Conservation (phyloP, 202 grass and related monocot species). For the Bolboschoenoplectus hybrid region DNA sequence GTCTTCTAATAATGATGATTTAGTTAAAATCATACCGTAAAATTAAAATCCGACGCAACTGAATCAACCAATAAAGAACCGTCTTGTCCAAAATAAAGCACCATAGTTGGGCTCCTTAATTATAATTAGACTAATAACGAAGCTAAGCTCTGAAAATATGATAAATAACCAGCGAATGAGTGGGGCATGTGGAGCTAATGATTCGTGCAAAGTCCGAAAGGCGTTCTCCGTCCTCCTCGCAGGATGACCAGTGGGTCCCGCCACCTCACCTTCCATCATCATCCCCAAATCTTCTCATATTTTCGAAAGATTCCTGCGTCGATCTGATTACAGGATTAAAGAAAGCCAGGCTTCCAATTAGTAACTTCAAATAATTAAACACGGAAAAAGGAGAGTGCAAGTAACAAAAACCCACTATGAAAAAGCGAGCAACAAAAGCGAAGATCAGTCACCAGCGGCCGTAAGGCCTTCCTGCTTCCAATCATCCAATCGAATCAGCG, state of each 20-base stretch:
- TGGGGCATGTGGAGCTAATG: conserved; percentile 5
- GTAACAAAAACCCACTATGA: conserved; percentile 13
- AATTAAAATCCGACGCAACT: background rate
- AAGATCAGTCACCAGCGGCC: conserved; percentile 2
- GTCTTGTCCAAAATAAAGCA: background rate
- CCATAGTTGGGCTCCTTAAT: background rate
- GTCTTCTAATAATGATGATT: too few species aligned
- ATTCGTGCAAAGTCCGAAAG: conserved; percentile 5
- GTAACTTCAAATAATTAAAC: background rate
- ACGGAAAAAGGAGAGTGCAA: background rate
- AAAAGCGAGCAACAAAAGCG: background rate
- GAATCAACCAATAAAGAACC: background rate
- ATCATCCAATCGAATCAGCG: conserved; percentile 21
- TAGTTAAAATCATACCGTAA: too few species aligned
- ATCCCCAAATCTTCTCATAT: background rate
- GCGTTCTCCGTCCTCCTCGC: conserved; percentile 24
- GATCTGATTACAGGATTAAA: background rate
- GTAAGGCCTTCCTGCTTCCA: background rate
- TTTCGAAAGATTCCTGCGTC: background rate
- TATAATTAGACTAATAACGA: background rate
- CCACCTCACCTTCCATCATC: conserved; percentile 18
- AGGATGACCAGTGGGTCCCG: background rate
- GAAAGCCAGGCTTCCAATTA: conserved; percentile 7
- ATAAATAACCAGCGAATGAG: background rate
- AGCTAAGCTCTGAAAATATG: background rate